These are phyloP conservation scores for Penicillium aurantiogriseum DNA, from an alignment of 2,329 filamentous ascomycete genomes.

Conservation along the genomic window DNA sequence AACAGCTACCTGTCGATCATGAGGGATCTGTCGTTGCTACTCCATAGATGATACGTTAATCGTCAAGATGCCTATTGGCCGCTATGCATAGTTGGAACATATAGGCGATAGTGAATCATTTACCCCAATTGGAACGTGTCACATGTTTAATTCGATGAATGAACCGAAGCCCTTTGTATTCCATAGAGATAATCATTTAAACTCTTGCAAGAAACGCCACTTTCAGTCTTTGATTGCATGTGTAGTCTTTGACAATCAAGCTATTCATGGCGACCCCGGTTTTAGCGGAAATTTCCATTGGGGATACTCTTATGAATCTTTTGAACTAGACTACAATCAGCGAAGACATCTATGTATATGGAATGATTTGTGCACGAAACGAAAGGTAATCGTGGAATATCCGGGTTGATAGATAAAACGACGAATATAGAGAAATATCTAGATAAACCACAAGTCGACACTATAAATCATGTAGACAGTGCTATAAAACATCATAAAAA, in stretches of 20 bases:
- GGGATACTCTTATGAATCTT: neutral
- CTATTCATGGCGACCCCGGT: no score
- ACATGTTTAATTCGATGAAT: neutral
- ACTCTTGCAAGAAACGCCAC: neutral
- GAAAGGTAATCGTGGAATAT: neutral
- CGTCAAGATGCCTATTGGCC: neutral
- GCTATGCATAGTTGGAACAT: neutral
- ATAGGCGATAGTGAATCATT: neutral
- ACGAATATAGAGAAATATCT: neutral
- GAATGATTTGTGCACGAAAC: neutral
- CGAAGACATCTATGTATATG: neutral
- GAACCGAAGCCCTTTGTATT: no score
- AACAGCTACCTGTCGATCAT: neutral
- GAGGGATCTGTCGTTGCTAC: neutral
- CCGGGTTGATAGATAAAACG: neutral
- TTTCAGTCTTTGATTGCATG: neutral
- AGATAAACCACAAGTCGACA: neutral
- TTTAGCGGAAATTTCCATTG: neutral
- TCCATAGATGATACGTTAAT: neutral
- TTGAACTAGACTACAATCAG: no score
- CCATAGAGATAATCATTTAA: no score
- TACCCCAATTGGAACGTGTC: neutral
- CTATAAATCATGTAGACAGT: neutral
- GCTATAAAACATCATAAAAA: neutral
- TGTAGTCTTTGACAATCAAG: neutral